Conservation (phyloP, 1,284 basidiomycete genomes). For the Ustilago lituana region DNA sequence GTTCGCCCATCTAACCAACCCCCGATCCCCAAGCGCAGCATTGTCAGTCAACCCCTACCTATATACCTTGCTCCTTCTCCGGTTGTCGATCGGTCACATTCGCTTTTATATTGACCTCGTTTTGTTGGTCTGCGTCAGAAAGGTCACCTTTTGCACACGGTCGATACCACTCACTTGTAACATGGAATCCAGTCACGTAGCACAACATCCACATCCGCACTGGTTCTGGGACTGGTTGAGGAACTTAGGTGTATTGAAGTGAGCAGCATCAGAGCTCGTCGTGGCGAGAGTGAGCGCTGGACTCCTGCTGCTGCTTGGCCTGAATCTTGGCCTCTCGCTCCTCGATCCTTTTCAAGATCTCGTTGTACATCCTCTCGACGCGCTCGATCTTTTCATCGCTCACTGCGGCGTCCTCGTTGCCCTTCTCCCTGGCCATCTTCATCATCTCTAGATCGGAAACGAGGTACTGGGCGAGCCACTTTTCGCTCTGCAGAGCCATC, state of each 20-base stretch:
- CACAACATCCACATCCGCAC: too few species aligned
- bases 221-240: too few species aligned
- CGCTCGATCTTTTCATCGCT: conserved; percentile 41
- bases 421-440: conserved; percentile 34
- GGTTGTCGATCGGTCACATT: too few species aligned
- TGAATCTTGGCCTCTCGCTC: conserved; percentile 25
- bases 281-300: background rate
- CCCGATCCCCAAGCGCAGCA: too few species aligned
- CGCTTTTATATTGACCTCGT: too few species aligned
- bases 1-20: conserved; percentile 6
- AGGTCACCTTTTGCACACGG: too few species aligned
- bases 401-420: conserved; percentile 25
- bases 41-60: too few species aligned
- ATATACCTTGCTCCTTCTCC: background rate
- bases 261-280: conserved; percentile 26
- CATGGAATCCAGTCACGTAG: too few species aligned
- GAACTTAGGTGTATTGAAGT: too few species aligned
- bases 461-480: conserved; percentile 52
- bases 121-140: too few species aligned
- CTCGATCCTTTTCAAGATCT: conserved; percentile 30
- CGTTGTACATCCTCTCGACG: conserved; percentile 41
- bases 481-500: conserved; percentile 56
- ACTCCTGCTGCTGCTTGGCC: background rate
- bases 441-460: conserved; percentile 52
- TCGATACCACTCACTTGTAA: too few species aligned